Evolutionary conservation across 192 early-diverging fungal species (phyloP), one percentile per base, ranked within the genome.

Genomic region (Coemansia reversa): DNA sequence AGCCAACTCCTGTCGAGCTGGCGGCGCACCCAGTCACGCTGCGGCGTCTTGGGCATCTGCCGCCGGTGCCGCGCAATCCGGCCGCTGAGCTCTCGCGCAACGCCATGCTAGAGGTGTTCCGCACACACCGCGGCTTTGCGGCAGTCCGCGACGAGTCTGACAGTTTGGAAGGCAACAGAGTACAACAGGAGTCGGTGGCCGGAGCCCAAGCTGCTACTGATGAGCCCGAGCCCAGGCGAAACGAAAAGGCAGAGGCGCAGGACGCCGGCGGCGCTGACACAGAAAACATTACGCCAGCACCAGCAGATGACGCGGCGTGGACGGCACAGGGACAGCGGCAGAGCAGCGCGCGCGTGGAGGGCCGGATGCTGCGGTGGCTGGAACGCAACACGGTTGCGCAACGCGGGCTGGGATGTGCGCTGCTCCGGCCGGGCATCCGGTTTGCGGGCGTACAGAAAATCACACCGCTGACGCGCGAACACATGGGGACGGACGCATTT

Each of bases 401-500:
- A n/a, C 51, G 68, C n/a, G 39, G 63, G 11, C 64, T 79, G 20
- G 60, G 67, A 58, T 79, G 76, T 53, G 60, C 72, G 11, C 62
- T 79, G 72, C 76, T 79, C 9, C 63, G 58, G 30, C 72, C 76
- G 16, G 76, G 76, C 9, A 70, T 74, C 60, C 53, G 62, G 51
- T 70, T 70, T 28, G 9, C 19, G 23, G 76, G 76, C 9, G 63
- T 70, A 48, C 76, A 79, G 39, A 29, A 51, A 28, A 65, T 74
- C 48, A 47, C 49, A 20, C 42, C 51, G 16, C 52, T 52, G 49
- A 2, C 54, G 16, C 20, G 45, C 51, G 60, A 58, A 6, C 19
- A 22, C 20, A 30, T 45, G 8, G 29, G 22, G n/a, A 20, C 19
- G 28, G 11, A 48, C 33, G 20, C 54, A 49, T 33, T 14, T 14